Evolutionary conservation across 805 yeast genomes (phyloP).

Genomic region (Starmerella ratchasimensis): DNA sequence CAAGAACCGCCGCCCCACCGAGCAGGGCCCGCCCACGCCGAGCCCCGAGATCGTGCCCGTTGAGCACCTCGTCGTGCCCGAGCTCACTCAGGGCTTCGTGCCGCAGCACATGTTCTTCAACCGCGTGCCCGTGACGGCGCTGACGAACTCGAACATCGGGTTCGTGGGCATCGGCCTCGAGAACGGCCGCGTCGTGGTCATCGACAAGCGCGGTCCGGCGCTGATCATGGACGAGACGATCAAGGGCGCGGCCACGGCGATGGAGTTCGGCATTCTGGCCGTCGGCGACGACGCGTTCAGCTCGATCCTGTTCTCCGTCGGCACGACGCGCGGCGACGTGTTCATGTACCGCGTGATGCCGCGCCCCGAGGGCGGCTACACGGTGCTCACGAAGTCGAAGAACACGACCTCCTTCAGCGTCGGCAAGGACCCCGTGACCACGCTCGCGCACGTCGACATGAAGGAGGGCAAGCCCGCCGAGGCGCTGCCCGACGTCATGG

Average conservation of each 20-base stretch:
- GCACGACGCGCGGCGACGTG: slow-evolving; percentile 64
- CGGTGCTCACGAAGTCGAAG: slow-evolving; percentile 29
- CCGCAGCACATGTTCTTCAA: slow-evolving; percentile 38
- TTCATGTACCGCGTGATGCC: slow-evolving; percentile 54
- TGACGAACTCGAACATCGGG: slow-evolving; percentile 62
- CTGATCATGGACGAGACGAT: slow-evolving; percentile 34
- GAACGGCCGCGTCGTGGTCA: slow-evolving; percentile 51
- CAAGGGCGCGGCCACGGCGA: slow-evolving; percentile 34
- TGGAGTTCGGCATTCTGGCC: slow-evolving; percentile 64
- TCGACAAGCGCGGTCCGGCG: slow-evolving; percentile 69
- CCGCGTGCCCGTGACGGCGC: slow-evolving; percentile 40
- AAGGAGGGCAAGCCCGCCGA: slow-evolving; percentile 49
- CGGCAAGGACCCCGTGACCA: slow-evolving; percentile 39
- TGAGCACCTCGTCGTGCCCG: slow-evolving; percentile 38
- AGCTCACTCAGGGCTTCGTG: slow-evolving; percentile 44
- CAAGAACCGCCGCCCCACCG: slow-evolving; percentile 29
- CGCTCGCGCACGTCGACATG: slow-evolving; percentile 45
- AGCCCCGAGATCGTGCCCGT: slow-evolving; percentile 31
- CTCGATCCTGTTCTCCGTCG: slow-evolving; percentile 58
- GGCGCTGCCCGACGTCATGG: slow-evolving; percentile 47
- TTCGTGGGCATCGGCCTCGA: slow-evolving; percentile 71
- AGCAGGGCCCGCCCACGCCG: slow-evolving; percentile 14
- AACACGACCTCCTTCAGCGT: slow-evolving; percentile 37
- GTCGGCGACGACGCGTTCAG: slow-evolving; percentile 55
- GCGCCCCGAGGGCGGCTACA: slow-evolving; percentile 37